These are phyloP conservation scores for Adansonia madagascariensis DNA, from an alignment of 441 rosid species.

Conservation along the genomic window DNA sequence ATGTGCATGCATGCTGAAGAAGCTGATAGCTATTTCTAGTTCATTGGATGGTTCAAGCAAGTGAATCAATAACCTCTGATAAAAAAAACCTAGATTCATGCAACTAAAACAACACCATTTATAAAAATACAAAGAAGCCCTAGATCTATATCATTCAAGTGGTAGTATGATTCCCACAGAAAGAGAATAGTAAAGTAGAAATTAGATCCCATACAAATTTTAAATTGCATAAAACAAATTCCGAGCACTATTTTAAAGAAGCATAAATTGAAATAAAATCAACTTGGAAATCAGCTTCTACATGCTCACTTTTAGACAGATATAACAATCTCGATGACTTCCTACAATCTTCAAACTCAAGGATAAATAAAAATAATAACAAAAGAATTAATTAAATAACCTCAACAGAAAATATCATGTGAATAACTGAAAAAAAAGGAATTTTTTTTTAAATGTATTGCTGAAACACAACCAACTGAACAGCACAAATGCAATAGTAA, in stretches of 20 bases:
- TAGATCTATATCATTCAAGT: neutral
- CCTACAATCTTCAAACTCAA: neutral
- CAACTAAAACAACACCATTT: neutral
- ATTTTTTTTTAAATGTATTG: neutral
- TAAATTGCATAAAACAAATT: neutral
- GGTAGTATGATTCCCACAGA: neutral
- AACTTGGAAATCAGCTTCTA: neutral
- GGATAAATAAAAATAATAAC: neutral
- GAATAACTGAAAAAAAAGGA: neutral
- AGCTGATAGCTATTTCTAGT: neutral
- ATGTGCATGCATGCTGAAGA: neutral
- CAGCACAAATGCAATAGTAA: slow-evolving; percentile 14
- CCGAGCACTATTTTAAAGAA: neutral
- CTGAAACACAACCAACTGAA: neutral
- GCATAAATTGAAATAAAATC: neutral
- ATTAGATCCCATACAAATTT: neutral
- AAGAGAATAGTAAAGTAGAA: neutral
- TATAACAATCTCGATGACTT: neutral
- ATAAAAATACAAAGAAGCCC: neutral
- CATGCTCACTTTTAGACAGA: slow-evolving; percentile 1
- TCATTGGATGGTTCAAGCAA: neutral
- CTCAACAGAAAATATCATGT: neutral
- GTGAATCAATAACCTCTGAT: neutral
- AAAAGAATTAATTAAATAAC: neutral
- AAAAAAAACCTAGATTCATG: neutral